Conservation (phyloP, 2,329 filamentous ascomycete genomes). For the Aureobasidium sp. region DNA sequence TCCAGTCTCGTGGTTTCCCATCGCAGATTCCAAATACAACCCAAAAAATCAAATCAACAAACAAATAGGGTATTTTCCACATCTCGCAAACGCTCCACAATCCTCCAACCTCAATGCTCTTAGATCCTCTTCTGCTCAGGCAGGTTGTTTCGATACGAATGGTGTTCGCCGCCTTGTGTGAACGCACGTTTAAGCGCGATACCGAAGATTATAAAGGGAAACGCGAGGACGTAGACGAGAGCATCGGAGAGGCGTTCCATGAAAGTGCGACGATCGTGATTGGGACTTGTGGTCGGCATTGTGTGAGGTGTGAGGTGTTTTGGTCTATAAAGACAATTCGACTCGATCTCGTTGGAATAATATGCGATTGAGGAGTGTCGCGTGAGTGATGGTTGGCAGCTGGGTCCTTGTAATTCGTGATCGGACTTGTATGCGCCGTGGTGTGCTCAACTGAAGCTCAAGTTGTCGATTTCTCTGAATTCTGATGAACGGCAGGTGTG, state of each 20-base stretch:
- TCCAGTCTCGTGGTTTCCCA: not conserved
- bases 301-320: not conserved
- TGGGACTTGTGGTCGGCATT: conserved; percentile 4
- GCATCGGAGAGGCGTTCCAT: conserved; percentile 16
- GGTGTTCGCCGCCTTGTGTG: conserved; percentile 9
- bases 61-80: not conserved
- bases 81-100: not conserved
- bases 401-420: not conserved
- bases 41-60: not conserved
- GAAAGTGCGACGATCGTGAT: conserved; percentile 5
- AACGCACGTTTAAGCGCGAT: conserved; percentile 15
- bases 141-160: conserved; percentile 14
- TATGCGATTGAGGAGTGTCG: not conserved
- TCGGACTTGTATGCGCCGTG: not conserved
- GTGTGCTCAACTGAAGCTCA: not conserved
- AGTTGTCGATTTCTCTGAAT: not conserved
- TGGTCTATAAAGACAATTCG: not conserved
- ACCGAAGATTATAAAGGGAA: conserved; percentile 16
- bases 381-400: not conserved
- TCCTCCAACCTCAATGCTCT: not conserved
- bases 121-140: conserved; percentile 14
- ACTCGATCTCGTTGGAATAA: not conserved
- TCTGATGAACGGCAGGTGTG: not conserved
- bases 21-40: not conserved
- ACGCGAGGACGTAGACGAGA: conserved; percentile 16